These are phyloP conservation scores for Beauveria rudraprayagi DNA, from an alignment of 2,329 filamentous ascomycete species.

Conservation along the genomic window DNA sequence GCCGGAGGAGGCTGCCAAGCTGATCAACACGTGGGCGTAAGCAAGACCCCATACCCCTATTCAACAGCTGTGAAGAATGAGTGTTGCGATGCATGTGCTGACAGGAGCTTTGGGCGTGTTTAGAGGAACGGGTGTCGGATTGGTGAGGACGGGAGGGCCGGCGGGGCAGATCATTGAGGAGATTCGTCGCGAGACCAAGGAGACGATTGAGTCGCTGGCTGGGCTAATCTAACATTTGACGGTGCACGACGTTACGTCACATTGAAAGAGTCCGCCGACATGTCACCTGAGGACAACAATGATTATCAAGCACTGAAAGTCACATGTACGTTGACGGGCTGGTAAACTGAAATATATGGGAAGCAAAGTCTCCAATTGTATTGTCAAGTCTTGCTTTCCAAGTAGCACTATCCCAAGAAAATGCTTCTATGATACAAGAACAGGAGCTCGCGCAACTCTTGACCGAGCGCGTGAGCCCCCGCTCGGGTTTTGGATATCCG, in stretches of 20 bases:
- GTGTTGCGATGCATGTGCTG: not conserved
- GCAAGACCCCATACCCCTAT: conserved; percentile 12
- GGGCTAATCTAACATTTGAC: not conserved
- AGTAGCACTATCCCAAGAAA: conserved; percentile 1
- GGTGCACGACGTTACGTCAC: not conserved
- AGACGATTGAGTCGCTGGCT: conserved; percentile 24
- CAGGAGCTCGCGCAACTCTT: not conserved
- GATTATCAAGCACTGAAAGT: not conserved
- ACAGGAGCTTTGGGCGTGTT: not conserved
- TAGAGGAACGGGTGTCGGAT: conserved; percentile 36
- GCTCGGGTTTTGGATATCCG: not conserved
- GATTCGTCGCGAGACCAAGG: conserved; percentile 29
- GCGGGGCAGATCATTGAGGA: conserved; percentile 37
- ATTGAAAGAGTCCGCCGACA: not conserved
- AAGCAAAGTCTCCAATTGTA: not conserved
- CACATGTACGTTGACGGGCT: not conserved
- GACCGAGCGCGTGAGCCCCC: not conserved
- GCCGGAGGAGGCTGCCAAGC: conserved; percentile 25
- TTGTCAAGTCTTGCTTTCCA: not conserved
- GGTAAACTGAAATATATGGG: not conserved
- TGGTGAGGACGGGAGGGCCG: conserved; percentile 33
- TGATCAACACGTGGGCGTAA: conserved; percentile 31
- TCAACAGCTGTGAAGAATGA: not conserved
- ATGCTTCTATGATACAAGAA: conserved; percentile 7
- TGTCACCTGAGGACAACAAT: not conserved